Conservation (phyloP, 768 basidiomycete species). For the Gautieria morchelliformis region DNA sequence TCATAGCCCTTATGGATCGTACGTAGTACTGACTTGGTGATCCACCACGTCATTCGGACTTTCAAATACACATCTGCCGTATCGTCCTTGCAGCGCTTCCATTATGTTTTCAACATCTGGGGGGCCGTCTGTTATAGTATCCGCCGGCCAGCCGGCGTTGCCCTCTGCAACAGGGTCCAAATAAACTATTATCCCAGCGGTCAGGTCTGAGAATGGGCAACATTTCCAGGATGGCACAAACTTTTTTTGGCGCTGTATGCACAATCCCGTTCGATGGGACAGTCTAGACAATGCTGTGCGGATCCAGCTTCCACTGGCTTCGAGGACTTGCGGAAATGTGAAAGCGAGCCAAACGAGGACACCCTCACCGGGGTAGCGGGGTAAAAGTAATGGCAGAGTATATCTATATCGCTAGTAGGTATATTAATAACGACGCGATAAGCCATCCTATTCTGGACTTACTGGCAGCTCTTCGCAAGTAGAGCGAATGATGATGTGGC, state of each 20-base stretch:
- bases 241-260: conserved; percentile 84
- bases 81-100: conserved; percentile 58
- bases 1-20: background rate
- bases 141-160: conserved; percentile 52
- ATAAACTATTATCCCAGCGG: conserved; percentile 46
- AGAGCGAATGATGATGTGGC: conserved; percentile 65
- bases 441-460: conserved; percentile 19
- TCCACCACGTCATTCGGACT: conserved; percentile 81
- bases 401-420: conserved; percentile 64
- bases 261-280: conserved; percentile 61
- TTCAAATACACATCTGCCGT: conserved; percentile 82
- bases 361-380: conserved; percentile 57
- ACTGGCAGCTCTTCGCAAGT: conserved; percentile 91
- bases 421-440: background rate
- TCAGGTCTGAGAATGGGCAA: background rate
- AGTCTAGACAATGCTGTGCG: conserved; percentile 69
- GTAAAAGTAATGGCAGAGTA: conserved; percentile 68
- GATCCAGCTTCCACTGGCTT: conserved; percentile 64
- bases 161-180: conserved; percentile 60
- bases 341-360: conserved; percentile 80
- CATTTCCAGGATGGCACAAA: conserved; percentile 22
- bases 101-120: conserved; percentile 84
- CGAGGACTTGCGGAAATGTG: conserved; percentile 64
- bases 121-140: conserved; percentile 63
- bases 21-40: conserved; percentile 44